phyloP scores from a whole-genome alignment of 257 asterid genomes.

The Penstemon newberryi region DNA sequence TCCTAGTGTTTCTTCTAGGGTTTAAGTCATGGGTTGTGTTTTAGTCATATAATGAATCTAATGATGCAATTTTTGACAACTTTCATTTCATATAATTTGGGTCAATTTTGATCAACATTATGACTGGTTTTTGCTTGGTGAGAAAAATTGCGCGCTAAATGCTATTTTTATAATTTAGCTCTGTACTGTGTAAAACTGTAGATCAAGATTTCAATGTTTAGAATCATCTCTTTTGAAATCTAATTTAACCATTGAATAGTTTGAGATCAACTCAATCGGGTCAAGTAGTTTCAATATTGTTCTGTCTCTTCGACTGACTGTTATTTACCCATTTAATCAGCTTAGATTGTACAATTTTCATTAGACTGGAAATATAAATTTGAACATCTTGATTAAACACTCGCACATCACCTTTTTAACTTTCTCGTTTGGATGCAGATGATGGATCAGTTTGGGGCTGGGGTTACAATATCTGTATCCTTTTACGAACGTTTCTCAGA shows the following conservation, averaged over 20 bases:
- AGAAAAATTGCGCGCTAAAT: background rate
- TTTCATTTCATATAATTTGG: background rate
- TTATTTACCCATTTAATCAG: background rate
- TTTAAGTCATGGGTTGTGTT: conserved; percentile 6
- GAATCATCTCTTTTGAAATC: background rate
- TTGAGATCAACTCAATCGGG: conserved; percentile 3
- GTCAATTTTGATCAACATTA: background rate
- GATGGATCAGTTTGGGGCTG: conserved; percentile 95
- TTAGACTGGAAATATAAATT: background rate
- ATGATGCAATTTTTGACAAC: background rate
- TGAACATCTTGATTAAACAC: background rate
- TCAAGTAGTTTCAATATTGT: background rate
- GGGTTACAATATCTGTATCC: conserved; percentile 95
- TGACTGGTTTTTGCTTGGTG: background rate
- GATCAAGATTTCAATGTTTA: conserved; percentile 1
- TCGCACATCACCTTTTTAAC: background rate
- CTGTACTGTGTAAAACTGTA: background rate
- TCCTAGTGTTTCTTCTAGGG: background rate
- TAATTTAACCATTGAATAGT: background rate
- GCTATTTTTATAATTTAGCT: background rate
- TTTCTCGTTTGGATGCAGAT: conserved; percentile 51
- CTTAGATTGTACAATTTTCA: background rate
- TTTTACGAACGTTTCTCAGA: conserved; percentile 26
- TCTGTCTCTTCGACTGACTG: background rate
- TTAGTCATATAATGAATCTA: conserved; percentile 4